A percentile compares a stretch with the other conserved stretches of the same genome.
Evolutionary conservation across 495 filamentous ascomycete genomes (phyloP).

Genomic region (Podospora pseudoanserina): DNA sequence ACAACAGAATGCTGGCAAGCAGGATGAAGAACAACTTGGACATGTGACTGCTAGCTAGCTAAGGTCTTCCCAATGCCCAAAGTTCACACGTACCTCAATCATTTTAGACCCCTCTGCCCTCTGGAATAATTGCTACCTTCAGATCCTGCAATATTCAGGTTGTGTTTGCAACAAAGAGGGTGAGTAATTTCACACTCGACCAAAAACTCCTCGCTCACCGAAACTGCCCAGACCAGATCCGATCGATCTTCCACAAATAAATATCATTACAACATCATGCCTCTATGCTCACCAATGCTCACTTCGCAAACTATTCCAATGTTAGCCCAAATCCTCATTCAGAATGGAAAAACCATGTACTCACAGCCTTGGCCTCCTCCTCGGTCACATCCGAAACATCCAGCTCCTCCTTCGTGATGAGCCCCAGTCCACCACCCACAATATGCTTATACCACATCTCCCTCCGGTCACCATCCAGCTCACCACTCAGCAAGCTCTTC

Average conservation of each 20-base stretch:
- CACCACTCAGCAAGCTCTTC: slow-evolving; percentile 60
- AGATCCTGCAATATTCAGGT: too few relatives aligned
- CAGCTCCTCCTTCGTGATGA: slow-evolving; percentile 63
- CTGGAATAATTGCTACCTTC: too few relatives aligned
- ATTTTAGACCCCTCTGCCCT: too few relatives aligned
- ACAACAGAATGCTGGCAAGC: too few relatives aligned
- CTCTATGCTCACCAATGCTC: not conserved
- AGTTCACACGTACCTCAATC: too few relatives aligned
- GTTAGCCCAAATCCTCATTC: not conserved
- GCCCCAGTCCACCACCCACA: slow-evolving; percentile 60
- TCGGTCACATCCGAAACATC: slow-evolving; percentile 61
- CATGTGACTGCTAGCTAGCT: too few relatives aligned
- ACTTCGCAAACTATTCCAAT: not conserved
- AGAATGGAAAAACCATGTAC: not conserved
- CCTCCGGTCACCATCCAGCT: slow-evolving; percentile 74
- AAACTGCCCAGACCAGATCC: not conserved
- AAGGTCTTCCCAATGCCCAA: too few relatives aligned
- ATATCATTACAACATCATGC: not conserved
- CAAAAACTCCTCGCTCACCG: not conserved
- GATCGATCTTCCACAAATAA: not conserved
- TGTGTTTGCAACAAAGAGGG: too few relatives aligned
- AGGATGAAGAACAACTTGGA: too few relatives aligned
- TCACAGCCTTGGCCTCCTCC: slow-evolving; percentile 64
- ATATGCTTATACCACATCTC: slow-evolving; percentile 78
- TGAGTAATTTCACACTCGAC: not conserved